Percentiles rank a stretch among this genome's conserved stretches.
These are phyloP conservation scores for Rhizomucor pusillus DNA, from an alignment of 371 early-diverging fungal genomes.

Conservation along the genomic window DNA sequence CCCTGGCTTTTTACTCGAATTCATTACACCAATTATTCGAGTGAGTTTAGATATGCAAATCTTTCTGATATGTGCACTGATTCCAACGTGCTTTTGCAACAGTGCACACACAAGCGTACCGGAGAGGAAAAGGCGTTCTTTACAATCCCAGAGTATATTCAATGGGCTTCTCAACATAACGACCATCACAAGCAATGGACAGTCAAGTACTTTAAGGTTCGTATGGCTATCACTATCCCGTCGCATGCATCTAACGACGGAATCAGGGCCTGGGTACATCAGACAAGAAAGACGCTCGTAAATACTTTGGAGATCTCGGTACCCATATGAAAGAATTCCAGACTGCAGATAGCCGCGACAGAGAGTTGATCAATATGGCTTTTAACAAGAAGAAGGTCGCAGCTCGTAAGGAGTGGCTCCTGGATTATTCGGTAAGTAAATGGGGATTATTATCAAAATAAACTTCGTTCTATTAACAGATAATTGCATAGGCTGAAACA, in stretches of 20 bases:
- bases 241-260: not conserved
- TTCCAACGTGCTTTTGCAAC: not conserved
- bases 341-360: slow-evolving; percentile 65
- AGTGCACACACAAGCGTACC: slow-evolving; percentile 60
- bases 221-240: not conserved
- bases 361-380: slow-evolving; percentile 93
- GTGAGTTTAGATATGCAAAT: slow-evolving; percentile 33
- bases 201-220: slow-evolving; percentile 97
- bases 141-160: slow-evolving; percentile 97
- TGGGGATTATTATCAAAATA: not conserved
- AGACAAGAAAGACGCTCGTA: slow-evolving; percentile 88
- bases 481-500: slow-evolving; percentile 78
- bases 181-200: slow-evolving; percentile 68
- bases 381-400: slow-evolving; percentile 98
- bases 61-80: not conserved
- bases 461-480: not conserved
- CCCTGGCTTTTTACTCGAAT: slow-evolving; percentile 96
- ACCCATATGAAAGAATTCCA: slow-evolving; percentile 91
- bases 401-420: slow-evolving; percentile 97
- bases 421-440: slow-evolving; percentile 61
- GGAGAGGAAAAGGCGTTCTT: slow-evolving; percentile 78
- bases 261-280: slow-evolving; percentile 96
- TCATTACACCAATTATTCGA: slow-evolving; percentile 99
- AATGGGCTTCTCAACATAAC: slow-evolving; percentile 78
- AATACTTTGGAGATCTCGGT: slow-evolving; percentile 88